Evolutionary conservation across 805 yeast species (phyloP), one percentile per base, ranked within the genome.

Genomic region (Isabelozyma rhagii): DNA sequence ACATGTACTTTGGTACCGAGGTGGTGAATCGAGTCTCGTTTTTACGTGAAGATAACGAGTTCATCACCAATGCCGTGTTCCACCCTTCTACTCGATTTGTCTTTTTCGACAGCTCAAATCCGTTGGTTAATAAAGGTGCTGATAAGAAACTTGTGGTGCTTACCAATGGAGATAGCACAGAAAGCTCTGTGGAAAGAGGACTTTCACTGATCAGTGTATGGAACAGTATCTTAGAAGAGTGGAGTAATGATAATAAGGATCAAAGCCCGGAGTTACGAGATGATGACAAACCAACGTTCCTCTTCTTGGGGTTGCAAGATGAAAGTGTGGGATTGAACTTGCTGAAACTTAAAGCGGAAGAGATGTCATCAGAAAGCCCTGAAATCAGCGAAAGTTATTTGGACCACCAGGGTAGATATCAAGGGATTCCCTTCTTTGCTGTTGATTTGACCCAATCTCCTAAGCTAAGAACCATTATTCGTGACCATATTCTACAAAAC

Each of bases 11-110:
- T 55, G 77, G 82, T 17, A 77, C 77, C 13, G 81, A 74, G 51
- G 81, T 79, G 5, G 68, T 87, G 49, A 84, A 85, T 62, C 67
- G 93, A 50, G 80, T 86, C 5, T 79, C 86, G 14, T 87, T 84
- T 56, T 66, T 85, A 45, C 68, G 93, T 38, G 80, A 80, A 21
- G 81, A 85, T 60, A 43, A 65, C 14, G 77, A 71, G 28, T 84
- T 83, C 56, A 75, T 86, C 34, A 54, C 67, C 45, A 59, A 62
- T 40, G 79, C 83, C 5, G 63, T 80, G 15, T 54, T 53, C 18
- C 80, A 79, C 51, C 69, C 74, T 2, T 64, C 76, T 3, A 67
- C 89, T 1, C 66, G 80, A 46, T 79, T 85, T 50, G 60, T 86
- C 2, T 77, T 81, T 43, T 71, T 62, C 54, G 54, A 59, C 3